Base-by-base conservation (phyloP, 2,329 filamentous ascomycete species). In the Ophiocordyceps camponoti-saundersi region DNA sequence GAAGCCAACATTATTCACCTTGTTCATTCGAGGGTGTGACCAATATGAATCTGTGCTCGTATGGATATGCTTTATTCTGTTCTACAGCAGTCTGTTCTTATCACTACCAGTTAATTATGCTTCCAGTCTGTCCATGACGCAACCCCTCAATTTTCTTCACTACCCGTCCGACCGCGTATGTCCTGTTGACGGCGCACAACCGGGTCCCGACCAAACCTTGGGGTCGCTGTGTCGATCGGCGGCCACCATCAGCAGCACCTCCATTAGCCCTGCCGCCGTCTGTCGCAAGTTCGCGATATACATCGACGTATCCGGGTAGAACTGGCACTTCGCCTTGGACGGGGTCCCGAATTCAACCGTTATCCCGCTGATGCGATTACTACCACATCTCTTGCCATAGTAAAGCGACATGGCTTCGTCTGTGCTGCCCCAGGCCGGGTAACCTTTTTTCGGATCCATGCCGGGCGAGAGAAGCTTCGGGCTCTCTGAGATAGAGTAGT, bases 381-480 rank as follows among this genome's bases (percentile, higher is more conserved):
- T 52, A 26, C 55, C 57, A 48, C 61, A 63, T 12, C 48, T 52
- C 39, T 48, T 51, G 2, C 52, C 53, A 44, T 71, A 66, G 58
- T 68, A 67, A n/a, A 65, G 56, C 1, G 62, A 63, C 49, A 68
- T 65, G 6, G 65, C 63, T 47, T 71, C 72, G 53, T 74, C 71
- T 36, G 68, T 66, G 1, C 61, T 61, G n/a, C 36, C 36, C 36
- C 36, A 40, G n/a, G 36, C 36, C 6, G 36, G 36, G 36, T 40
- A 40, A 2, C 36, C 36, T 20, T 40, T 40, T 20, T 40, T 40
- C n/a, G 36, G n/a, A 21, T 40, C 36, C 5, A 40, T 3, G 12
- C 7, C 7, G n/a, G 11, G n/a, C n/a, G n/a, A 7, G n/a, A 18
- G 36, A 40, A 40, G 36, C 36, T 18, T 12, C n/a, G 36, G 6